Evolutionary conservation across 176 grass and related monocot genomes (phyloP).

Genomic region (Raddia distichophylla): DNA sequence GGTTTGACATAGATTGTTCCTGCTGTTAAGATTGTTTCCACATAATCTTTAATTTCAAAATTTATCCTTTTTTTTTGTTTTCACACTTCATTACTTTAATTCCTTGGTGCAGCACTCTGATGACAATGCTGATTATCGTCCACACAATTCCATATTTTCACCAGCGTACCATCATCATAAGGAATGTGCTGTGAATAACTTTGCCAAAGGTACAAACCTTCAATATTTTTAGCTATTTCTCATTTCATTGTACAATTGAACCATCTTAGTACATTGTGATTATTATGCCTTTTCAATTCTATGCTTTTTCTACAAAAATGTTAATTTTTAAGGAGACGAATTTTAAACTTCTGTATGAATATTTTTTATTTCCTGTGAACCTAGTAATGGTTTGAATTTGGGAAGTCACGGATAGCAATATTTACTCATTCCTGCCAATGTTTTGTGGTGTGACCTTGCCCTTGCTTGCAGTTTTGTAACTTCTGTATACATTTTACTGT

Average conservation of each 20-base stretch:
- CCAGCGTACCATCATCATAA: constrained; percentile 83
- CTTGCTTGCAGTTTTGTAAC: no score
- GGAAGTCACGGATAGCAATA: no score
- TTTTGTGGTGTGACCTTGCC: no score
- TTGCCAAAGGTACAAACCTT: constrained; percentile 32
- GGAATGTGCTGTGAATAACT: constrained; percentile 39
- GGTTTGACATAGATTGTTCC: neutral
- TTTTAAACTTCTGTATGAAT: neutral
- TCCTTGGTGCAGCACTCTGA: constrained; percentile 48
- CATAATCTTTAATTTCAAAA: neutral
- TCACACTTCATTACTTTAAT: constrained; percentile 21
- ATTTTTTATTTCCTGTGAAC: neutral
- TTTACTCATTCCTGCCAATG: no score
- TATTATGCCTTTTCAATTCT: neutral
- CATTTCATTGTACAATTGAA: constrained; percentile 3
- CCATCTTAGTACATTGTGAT: neutral
- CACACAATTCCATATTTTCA: constrained; percentile 70
- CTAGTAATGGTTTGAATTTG: no score
- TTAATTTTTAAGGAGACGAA: neutral
- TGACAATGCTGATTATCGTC: constrained; percentile 34
- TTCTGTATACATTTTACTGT: no score
- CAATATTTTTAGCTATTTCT: neutral
- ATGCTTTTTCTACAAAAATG: neutral
- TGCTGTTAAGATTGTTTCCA: neutral
- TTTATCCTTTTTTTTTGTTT: constrained; percentile 16